These are phyloP conservation scores for Aspergillus pseudoviridinutans DNA, from an alignment of 2,329 filamentous ascomycete species.

Conservation along the genomic window DNA sequence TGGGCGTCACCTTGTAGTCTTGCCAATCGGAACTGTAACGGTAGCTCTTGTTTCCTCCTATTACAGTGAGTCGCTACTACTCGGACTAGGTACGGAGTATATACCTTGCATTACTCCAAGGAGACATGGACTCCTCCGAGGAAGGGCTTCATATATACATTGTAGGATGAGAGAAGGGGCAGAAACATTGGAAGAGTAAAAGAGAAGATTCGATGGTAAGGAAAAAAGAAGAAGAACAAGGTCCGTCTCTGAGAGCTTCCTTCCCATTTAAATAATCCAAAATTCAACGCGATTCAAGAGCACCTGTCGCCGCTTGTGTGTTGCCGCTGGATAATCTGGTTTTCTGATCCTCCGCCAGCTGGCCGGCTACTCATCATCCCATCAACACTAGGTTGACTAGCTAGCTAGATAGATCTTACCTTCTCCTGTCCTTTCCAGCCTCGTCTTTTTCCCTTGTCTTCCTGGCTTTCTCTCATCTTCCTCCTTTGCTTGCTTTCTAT, in stretches of 20 bases:
- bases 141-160: background rate
- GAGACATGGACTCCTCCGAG: background rate
- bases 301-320: background rate
- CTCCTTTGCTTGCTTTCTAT: slow-evolving; percentile 1
- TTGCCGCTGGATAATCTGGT: background rate
- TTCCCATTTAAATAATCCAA: background rate
- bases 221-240: too few relatives aligned
- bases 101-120: background rate
- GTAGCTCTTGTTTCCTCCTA: background rate
- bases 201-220: too few relatives aligned
- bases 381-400: background rate
- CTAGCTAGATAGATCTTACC: slow-evolving; percentile 1
- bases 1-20: background rate
- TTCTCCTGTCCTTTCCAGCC: slow-evolving; percentile 17
- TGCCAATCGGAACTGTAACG: background rate
- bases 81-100: background rate
- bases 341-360: background rate
- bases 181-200: background rate
- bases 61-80: background rate
- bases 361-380: background rate
- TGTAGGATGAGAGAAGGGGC: background rate
- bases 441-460: slow-evolving; percentile 15
- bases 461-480: slow-evolving; percentile 9
- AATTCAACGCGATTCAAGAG: background rate
- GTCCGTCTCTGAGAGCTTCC: background rate